Percentiles rank a stretch among this genome's conserved stretches.
Conservation (phyloP, 2,329 filamentous ascomycete species). For the Blastomyces percursus region DNA sequence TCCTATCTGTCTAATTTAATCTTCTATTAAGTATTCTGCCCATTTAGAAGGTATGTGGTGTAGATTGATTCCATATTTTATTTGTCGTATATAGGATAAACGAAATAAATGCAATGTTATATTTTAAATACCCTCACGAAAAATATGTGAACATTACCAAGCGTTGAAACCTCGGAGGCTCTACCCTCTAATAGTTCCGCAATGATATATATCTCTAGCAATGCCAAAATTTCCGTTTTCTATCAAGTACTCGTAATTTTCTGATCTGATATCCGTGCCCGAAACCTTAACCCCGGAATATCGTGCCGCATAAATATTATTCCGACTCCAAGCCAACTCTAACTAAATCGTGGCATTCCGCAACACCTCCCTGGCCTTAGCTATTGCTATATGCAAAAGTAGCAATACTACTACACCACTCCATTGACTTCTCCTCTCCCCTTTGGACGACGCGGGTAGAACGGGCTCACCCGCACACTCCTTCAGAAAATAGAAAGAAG, state of each 20-base stretch:
- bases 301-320: not conserved
- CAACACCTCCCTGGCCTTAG: not conserved
- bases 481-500: not conserved
- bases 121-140: not conserved
- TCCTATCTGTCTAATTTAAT: not conserved
- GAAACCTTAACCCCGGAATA: not conserved
- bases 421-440: not conserved
- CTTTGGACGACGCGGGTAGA: not conserved
- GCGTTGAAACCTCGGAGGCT: not conserved
- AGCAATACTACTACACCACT: not conserved
- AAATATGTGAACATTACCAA: not conserved
- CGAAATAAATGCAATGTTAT: too few species aligned
- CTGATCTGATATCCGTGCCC: not conserved
- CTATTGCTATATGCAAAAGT: not conserved
- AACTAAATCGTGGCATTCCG: constrained; percentile 1
- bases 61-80: too few species aligned
- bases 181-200: too few species aligned
- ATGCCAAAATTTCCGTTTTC: too few species aligned
- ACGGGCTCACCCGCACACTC: not conserved
- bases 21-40: not conserved
- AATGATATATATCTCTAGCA: too few species aligned
- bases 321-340: not conserved
- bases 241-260: not conserved
- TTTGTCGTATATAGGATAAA: not conserved
- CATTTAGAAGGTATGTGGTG: not conserved